Evolutionary conservation across 108 stramenopile species (phyloP).

Genomic region (Skeletonema grethae): DNA sequence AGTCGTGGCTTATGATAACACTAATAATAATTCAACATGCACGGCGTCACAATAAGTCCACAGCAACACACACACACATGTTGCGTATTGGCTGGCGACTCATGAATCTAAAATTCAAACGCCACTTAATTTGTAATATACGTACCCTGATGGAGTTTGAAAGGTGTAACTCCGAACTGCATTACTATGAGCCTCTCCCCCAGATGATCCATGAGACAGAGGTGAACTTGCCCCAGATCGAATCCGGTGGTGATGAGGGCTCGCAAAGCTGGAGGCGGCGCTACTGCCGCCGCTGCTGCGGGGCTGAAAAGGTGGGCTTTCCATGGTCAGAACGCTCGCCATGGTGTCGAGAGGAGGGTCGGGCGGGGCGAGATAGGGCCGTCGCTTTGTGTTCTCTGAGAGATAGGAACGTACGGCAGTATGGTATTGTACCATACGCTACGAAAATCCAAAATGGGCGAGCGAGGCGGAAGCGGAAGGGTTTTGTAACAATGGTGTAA

Average conservation of each 20-base stretch:
- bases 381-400: neutral
- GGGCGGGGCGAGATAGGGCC: neutral
- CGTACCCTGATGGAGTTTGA: constrained; percentile 11
- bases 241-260: constrained; percentile 9
- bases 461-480: too few relatives aligned
- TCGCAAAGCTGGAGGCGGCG: neutral
- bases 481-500: too few relatives aligned
- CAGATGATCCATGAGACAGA: constrained; percentile 4
- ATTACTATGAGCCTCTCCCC: constrained; percentile 10
- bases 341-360: neutral
- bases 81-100: neutral
- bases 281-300: constrained; percentile 3
- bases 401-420: neutral
- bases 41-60: neutral
- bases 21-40: neutral
- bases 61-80: neutral
- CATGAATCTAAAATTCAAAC: neutral
- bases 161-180: constrained; percentile 3
- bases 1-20: neutral
- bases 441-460: too few relatives aligned
- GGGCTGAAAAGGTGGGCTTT: constrained; percentile 12
- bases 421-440: too few relatives aligned
- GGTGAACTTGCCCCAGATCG: constrained; percentile 12
- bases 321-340: constrained; percentile 10
- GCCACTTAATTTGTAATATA: neutral